Evolutionary conservation across 148 eudicot genomes (phyloP).

Genomic region (Vaccinium corymbosum): DNA sequence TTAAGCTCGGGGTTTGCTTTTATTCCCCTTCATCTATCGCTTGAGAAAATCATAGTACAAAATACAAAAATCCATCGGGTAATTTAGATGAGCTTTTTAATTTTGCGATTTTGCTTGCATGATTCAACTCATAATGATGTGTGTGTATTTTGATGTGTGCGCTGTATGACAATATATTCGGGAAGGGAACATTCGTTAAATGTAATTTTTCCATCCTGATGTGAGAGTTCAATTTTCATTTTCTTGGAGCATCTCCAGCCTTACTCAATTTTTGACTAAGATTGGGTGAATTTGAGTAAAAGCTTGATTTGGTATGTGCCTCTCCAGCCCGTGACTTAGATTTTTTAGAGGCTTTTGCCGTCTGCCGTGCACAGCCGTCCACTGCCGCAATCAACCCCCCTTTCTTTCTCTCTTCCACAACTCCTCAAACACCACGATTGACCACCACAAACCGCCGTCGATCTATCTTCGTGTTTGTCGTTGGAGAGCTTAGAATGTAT

Average conservation of each 20-base stretch:
- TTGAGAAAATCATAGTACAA: not conserved
- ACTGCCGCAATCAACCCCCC: no score
- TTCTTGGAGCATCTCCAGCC: not conserved
- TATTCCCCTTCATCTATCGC: not conserved
- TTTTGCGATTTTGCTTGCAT: not conserved
- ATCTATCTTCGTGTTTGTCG: no score
- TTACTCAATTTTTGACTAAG: no score
- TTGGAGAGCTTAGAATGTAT: not conserved
- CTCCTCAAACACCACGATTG: no score
- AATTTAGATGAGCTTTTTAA: not conserved
- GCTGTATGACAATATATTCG: not conserved
- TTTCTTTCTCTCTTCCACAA: no score
- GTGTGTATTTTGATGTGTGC: not conserved
- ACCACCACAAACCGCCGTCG: no score
- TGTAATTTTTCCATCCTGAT: not conserved
- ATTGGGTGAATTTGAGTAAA: no score
- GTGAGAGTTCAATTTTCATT: not conserved
- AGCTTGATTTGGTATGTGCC: no score
- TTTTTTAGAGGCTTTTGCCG: no score
- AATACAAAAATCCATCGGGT: not conserved
- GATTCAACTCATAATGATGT: not conserved
- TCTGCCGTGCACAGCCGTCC: no score
- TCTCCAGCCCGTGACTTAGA: no score
- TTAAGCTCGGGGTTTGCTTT: constrained; percentile 20
- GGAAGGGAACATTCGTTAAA: not conserved